These are phyloP conservation scores for Lecanicillium sp. DNA, from an alignment of 2,329 filamentous ascomycete species.

Conservation along the genomic window DNA sequence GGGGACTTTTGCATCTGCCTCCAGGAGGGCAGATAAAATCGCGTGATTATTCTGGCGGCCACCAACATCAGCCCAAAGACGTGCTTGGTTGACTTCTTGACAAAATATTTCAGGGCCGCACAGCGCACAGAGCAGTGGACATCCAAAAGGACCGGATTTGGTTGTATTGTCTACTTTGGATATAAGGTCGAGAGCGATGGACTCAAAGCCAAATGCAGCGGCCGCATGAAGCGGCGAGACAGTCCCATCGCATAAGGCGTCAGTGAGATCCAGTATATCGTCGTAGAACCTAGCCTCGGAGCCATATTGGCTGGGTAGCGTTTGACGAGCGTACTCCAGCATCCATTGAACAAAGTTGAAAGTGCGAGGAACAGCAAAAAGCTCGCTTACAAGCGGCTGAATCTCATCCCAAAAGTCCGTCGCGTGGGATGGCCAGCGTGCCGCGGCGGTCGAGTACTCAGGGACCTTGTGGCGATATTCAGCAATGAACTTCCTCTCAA, in stretches of 20 bases:
- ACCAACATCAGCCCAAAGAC: too few relatives aligned
- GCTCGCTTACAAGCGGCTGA: conserved; percentile 14
- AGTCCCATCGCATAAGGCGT: conserved; percentile 18
- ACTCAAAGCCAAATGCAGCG: conserved; percentile 22
- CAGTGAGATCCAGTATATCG: conserved; percentile 20
- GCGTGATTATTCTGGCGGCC: too few relatives aligned
- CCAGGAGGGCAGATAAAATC: too few relatives aligned
- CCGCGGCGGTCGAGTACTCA: conserved; percentile 18
- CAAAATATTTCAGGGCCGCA: conserved; percentile 20
- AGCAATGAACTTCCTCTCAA: conserved; percentile 15
- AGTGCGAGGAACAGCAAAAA: conserved; percentile 18
- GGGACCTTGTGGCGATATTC: conserved; percentile 15
- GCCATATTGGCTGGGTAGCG: conserved; percentile 18
- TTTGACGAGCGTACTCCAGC: conserved; percentile 23
- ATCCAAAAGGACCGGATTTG: conserved; percentile 16
- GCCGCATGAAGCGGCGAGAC: conserved; percentile 25
- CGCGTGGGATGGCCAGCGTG: conserved; percentile 18
- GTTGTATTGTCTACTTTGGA: conserved; percentile 12
- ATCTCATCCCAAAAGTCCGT: conserved; percentile 20
- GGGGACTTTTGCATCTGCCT: too few relatives aligned
- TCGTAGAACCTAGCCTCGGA: conserved; percentile 13
- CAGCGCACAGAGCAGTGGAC: conserved; percentile 26
- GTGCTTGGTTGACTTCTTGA: too few relatives aligned
- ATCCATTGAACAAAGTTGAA: conserved; percentile 28
- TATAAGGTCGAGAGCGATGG: conserved; percentile 13